phyloP scores from a whole-genome alignment of 352 stramenopile genomes.

The Pythium apleroticum region DNA sequence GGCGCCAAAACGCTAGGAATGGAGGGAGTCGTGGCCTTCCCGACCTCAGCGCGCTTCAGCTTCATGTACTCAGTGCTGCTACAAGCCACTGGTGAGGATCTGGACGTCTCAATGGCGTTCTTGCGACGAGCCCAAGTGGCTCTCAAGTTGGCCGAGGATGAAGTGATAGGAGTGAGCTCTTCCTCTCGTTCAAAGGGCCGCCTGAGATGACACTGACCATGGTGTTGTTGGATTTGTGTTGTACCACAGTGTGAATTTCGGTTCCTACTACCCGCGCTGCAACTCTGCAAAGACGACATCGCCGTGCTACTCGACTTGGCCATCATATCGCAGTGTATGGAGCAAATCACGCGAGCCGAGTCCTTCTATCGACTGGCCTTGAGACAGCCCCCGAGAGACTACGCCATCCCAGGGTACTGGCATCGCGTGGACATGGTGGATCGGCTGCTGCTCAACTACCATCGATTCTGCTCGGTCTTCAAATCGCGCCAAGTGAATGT shows the following conservation, averaged over 20 bases:
- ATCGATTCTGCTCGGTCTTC: constrained; percentile 72
- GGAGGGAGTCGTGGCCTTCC: constrained; percentile 20
- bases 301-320: constrained; percentile 54
- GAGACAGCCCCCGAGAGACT: constrained; percentile 37
- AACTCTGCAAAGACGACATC: constrained; percentile 48
- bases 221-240: background rate
- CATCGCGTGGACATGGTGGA: constrained; percentile 58
- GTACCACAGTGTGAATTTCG: constrained; percentile 48
- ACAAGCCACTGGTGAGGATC: constrained; percentile 27
- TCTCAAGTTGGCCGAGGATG: constrained; percentile 24
- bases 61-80: constrained; percentile 30
- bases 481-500: constrained; percentile 55
- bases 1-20: constrained; percentile 25
- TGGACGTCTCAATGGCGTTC: constrained; percentile 30
- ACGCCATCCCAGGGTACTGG: constrained; percentile 56
- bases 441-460: constrained; percentile 65
- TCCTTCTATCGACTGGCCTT: constrained; percentile 52
- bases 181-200: background rate
- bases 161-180: constrained; percentile 37
- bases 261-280: constrained; percentile 54
- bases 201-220: background rate
- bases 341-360: constrained; percentile 47
- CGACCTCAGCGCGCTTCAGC: constrained; percentile 21
- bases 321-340: constrained; percentile 51
- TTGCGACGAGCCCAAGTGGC: constrained; percentile 16